Evolutionary conservation across 257 asterid species (phyloP), one percentile per base, ranked within the genome.

Genomic region (Ilex asprella): DNA sequence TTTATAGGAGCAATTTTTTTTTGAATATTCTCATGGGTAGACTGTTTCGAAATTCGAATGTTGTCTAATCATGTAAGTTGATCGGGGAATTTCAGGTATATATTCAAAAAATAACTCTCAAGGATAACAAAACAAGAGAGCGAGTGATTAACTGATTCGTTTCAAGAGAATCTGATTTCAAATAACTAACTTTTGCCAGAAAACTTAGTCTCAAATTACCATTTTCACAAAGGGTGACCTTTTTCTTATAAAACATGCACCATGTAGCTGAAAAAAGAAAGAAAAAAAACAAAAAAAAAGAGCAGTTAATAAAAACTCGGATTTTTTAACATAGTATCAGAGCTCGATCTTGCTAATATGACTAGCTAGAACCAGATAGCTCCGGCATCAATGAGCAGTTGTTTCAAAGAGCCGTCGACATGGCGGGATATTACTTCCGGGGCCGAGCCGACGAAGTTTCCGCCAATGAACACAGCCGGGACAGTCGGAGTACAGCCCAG

Each of bases 391-490:
- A 86, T 82, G 50, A 86, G 87, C 82, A 73, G 76, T 69, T 81
- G 84, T 67, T 76, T 89, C 41, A 89, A 60, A 15, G 95, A 70
- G 4, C 97, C 97, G 65, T 86, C 87, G n/a, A 89, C 94, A 55
- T 86, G 97, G 56, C 73, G 85, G 56, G 88, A 75, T 60, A 86
- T 74, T 30, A 89, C 84, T n/a, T 84, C 95, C 47, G 70, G 79
- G n/a, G 94, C 81, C 0, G 97, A 82, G 12, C 95, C 97, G 5
- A 86, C 75, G 31, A 70, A 79, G 9, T 82, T 70, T 1, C 96
- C 95, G 2, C 93, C 95, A 7, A 89, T 79, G 60, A 86, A 89
- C 29, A 86, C 90, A 1, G 93, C 90, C 0, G 96, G 96, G 58
- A 86, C 88, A 4, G 76, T 32, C 0, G 96, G 96, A 59, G 52